Base-by-base conservation (phyloP, 2,329 filamentous ascomycete genomes). In the Microdochium trichocladiopsis region DNA sequence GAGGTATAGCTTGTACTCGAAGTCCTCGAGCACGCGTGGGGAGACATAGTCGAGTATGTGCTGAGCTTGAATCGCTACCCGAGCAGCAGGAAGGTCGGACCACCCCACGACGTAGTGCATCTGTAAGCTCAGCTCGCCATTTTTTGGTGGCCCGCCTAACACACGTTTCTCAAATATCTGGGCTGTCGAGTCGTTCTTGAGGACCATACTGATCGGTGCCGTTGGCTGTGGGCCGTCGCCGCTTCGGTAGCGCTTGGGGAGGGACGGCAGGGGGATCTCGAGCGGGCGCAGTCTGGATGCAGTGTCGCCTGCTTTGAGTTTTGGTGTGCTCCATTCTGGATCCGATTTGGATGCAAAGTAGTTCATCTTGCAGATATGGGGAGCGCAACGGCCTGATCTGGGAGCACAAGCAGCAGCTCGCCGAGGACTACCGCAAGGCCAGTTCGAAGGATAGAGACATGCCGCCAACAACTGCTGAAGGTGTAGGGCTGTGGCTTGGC, bases 21-120 rank as follows among this genome's bases (percentile, higher is more conserved):
- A 86, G 0, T 80, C 72, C 61, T 86, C 83, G 2, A 83, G 58
- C 10, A 71, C 72, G 11, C 70, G 67, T 2, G 77, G 76, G 0
- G 82, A 83, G 8, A 86, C 80, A 55, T 83, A 85, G 28, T 84
- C 75, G 12, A 78, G 69, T 5, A 83, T 71, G 54, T 66, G 71
- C 52, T 68, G 72, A 69, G 59, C 75, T 60, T 57, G 73, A 2
- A 83, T 68, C 2, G 74, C 58, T 48, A 76, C 63, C 18, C 72
- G 69, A 37, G 75, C 78, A 0, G 72, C 71, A 0, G 78, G 78
- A 1, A 76, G 62, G 54, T 83, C 79, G 23, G 66, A 70, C 74
- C 79, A 83, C 6, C 75, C 75, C 4, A 86, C 70, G 2, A 79
- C 66, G 53, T 85, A 82, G 49, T 73, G 73, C 55, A 82, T 70